Evolutionary conservation across 495 filamentous ascomycete genomes (phyloP).

Genomic region (Penicillium canariense): DNA sequence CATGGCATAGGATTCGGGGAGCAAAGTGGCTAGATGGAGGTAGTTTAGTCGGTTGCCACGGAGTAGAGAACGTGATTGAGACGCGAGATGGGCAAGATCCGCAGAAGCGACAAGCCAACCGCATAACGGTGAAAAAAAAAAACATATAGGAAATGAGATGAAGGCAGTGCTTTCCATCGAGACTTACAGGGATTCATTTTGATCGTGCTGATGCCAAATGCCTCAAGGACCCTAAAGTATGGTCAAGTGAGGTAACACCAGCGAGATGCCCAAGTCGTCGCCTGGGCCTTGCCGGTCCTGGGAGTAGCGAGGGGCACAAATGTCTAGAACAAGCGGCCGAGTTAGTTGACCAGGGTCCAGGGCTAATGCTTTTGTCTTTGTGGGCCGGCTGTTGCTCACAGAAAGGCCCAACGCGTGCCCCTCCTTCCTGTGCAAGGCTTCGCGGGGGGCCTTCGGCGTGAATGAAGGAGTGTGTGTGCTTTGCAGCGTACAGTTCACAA

Average conservation of each 20-base stretch:
- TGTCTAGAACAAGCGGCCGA: conserved; percentile 15
- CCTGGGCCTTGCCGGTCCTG: conserved; percentile 15
- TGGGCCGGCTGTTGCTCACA: conserved; percentile 5
- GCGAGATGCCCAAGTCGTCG: conserved; percentile 17
- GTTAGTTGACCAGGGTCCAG: conserved; percentile 19
- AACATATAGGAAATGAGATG: conserved; percentile 1
- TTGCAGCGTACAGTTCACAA: background rate
- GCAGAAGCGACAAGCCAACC: background rate
- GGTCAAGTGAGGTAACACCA: conserved; percentile 19
- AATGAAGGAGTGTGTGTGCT: background rate
- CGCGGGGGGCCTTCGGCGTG: background rate
- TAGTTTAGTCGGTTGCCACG: background rate
- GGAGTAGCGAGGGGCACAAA: conserved; percentile 6
- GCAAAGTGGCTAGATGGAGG: conserved; percentile 30
- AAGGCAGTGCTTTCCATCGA: background rate
- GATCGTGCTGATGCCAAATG: conserved; percentile 22
- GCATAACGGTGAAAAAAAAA: conserved; percentile 10
- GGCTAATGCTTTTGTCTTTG: background rate
- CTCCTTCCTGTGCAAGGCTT: background rate
- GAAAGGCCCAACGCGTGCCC: background rate
- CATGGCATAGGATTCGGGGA: conserved; percentile 40
- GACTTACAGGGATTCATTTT: conserved; percentile 31
- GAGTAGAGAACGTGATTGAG: background rate
- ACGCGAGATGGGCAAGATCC: background rate
- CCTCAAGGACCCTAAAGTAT: conserved; percentile 26